Base-by-base conservation (phyloP, 352 stramenopile genomes). In the Aphanomyces stellatus region DNA sequence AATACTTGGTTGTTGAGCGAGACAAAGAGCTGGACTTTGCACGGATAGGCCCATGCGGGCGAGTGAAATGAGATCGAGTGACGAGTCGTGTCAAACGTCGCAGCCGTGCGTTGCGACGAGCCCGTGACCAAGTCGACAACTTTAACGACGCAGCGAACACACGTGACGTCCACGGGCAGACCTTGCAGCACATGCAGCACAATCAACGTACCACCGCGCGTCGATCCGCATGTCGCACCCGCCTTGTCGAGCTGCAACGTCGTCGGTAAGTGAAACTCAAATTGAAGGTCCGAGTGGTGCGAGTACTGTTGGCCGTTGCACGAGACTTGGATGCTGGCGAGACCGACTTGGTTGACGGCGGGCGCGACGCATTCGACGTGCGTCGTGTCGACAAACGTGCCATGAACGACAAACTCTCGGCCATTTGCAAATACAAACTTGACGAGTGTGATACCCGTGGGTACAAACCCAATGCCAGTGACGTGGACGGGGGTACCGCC, bases 271-370 rank as follows among this genome's bases (percentile, higher is more conserved):
- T 67, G 60, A 31, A 43, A 67, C 37, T 67, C 60, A 2, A 67
- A 67, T 3, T 28, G 17, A 4, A 67, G 33, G 5, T 57, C 17
- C 10, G 24, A 22, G 40, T 56, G 37, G 48, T 57, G 13, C 4
- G 60, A 67, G 17, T 34, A 67, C 34, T 67, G 60, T 41, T 67
- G 60, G 25, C 60, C 60, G 17, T 67, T 67, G 46, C 60, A 67
- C 13, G 60, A 67, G 0, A 67, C 48, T 31, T 57, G 60, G 13
- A 67, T 30, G n/a, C 17, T 43, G 22, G 60, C 60, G 22, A 28
- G 48, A 33, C 60, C 60, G 33, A 51, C n/a, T 4, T 56, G 28
- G 5, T 49, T 24, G 2, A 67, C 60, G 2, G n/a, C 28, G 2
- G 60, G 60, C 11, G 60, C 25, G 7, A 67, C 15, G 30, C 60